Evolutionary conservation across 164 flowering plant genomes (phyloP).

Genomic region (Paratinospora sagittata): DNA sequence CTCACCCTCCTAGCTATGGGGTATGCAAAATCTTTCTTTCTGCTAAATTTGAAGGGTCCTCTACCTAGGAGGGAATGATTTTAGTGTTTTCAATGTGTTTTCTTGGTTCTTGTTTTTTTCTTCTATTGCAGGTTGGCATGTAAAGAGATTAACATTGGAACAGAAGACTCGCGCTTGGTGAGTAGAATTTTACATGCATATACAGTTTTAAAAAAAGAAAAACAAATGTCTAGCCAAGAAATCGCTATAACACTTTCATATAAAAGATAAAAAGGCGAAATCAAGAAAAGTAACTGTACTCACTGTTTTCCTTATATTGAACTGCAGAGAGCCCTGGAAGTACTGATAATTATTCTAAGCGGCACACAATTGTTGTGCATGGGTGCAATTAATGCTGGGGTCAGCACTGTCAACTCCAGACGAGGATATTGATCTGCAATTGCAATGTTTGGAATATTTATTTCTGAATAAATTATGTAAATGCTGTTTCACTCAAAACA

Average conservation of each 20-base stretch:
- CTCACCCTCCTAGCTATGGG: slow-evolving; percentile 92
- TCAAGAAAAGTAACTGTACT: not conserved
- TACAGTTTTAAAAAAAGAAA: not conserved
- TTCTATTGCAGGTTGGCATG: slow-evolving; percentile 63
- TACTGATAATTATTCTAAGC: slow-evolving; percentile 48
- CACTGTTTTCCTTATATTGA: not conserved
- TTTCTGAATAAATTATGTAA: not conserved
- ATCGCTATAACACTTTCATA: not conserved
- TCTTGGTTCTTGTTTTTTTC: not conserved
- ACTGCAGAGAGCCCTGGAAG: slow-evolving; percentile 65
- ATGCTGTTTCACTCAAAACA: not conserved
- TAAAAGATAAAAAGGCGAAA: not conserved
- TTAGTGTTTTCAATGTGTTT: not conserved
- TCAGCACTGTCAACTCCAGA: slow-evolving; percentile 18
- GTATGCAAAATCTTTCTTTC: slow-evolving; percentile 22
- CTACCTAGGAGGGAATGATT: not conserved
- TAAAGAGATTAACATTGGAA: slow-evolving; percentile 70
- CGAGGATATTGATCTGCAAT: not conserved
- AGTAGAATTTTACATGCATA: slow-evolving; percentile 12
- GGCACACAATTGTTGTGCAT: slow-evolving; percentile 63
- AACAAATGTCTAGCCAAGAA: not conserved
- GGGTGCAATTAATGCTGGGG: slow-evolving; percentile 52
- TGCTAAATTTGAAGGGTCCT: not conserved
- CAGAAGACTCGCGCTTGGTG: slow-evolving; percentile 52
- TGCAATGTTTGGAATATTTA: not conserved